A percentile compares a stretch with the other conserved stretches of the same genome.
phyloP scores from a whole-genome alignment of 331 rosid species.

The Cydonia oblonga region DNA sequence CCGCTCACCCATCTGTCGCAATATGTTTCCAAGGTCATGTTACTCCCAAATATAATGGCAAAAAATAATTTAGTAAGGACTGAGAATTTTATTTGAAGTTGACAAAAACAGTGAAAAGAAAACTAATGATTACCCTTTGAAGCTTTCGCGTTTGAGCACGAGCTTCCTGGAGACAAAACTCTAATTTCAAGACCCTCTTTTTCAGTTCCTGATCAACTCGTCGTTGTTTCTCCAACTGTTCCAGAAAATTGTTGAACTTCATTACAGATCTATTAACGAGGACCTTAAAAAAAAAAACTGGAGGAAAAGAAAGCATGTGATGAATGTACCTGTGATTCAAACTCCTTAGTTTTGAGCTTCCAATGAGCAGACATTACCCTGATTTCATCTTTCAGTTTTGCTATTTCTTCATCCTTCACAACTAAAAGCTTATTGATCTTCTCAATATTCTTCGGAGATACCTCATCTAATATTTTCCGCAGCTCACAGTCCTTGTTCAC shows the following conservation, averaged over 20 bases:
- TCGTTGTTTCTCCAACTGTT: slow-evolving; percentile 88
- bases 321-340: slow-evolving; percentile 72
- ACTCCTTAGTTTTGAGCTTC: slow-evolving; percentile 82
- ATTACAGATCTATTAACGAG: background rate
- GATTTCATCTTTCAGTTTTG: slow-evolving; percentile 64
- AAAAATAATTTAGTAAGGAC: background rate
- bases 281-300: background rate
- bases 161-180: slow-evolving; percentile 88
- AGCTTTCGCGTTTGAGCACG: slow-evolving; percentile 87
- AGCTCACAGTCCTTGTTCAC: slow-evolving; percentile 63
- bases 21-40: background rate
- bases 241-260: slow-evolving; percentile 3
- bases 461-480: slow-evolving; percentile 64
- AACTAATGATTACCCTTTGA: slow-evolving; percentile 52
- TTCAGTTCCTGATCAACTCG: slow-evolving; percentile 84
- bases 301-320: background rate
- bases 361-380: slow-evolving; percentile 73
- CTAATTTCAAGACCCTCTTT: slow-evolving; percentile 83
- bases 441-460: slow-evolving; percentile 74
- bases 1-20: slow-evolving; percentile 72
- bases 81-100: background rate
- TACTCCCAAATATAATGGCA: background rate
- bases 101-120: background rate
- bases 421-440: slow-evolving; percentile 58
- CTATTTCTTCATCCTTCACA: slow-evolving; percentile 70